A percentile compares a stretch with the other conserved stretches of the same genome.
Conservation (phyloP, 163 green algal genomes). For the Chlorella variabilis region DNA sequence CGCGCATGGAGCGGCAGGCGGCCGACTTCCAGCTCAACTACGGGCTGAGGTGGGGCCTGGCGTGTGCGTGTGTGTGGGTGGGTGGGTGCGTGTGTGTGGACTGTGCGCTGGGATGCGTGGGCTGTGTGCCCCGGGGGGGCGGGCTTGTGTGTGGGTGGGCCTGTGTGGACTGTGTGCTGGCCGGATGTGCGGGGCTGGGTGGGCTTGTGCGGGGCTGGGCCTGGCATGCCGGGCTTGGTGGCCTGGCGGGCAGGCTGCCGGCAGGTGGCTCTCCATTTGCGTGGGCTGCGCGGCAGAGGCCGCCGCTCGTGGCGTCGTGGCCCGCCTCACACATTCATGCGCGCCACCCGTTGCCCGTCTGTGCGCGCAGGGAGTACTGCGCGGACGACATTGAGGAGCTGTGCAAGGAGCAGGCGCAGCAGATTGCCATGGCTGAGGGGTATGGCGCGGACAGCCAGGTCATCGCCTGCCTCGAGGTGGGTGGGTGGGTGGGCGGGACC, state of each 20-base stretch:
- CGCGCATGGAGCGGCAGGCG: constrained; percentile 78
- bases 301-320: too few relatives aligned
- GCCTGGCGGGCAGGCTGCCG: too few relatives aligned
- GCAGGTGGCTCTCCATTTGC: neutral
- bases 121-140: too few relatives aligned
- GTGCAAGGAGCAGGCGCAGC: constrained; percentile 64
- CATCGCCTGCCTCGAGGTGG: constrained; percentile 59
- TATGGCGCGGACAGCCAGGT: constrained; percentile 49
- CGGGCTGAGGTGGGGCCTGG: constrained; percentile 15
- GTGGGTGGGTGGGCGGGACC: neutral
- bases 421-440: constrained; percentile 40
- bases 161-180: too few relatives aligned
- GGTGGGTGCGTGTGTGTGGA: too few relatives aligned
- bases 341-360: neutral
- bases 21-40: constrained; percentile 85
- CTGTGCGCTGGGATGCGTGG: too few relatives aligned
- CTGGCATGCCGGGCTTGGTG: neutral
- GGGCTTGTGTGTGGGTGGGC: too few relatives aligned
- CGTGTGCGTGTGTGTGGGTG: too few relatives aligned
- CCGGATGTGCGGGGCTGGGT: neutral
- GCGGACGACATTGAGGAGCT: constrained; percentile 73
- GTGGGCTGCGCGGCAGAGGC: constrained; percentile 31
- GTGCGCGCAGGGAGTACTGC: constrained; percentile 63
- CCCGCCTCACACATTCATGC: neutral
- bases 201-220: neutral